Percentiles rank a stretch among this genome's conserved stretches.
Conservation (phyloP, 305 asterid genomes). For the Vinca major region DNA sequence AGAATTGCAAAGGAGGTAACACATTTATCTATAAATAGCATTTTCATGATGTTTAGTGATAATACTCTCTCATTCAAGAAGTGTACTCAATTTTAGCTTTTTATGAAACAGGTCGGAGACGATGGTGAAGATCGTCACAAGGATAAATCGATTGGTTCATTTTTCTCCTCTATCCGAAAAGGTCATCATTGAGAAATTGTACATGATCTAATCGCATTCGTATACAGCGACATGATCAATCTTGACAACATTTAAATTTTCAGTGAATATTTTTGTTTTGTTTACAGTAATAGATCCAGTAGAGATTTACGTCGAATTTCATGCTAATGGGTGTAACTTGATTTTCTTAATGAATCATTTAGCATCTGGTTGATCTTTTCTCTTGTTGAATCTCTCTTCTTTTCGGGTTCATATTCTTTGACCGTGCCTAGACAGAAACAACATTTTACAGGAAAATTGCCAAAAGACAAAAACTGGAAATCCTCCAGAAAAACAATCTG, state of each 20-base stretch:
- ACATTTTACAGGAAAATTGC: no score
- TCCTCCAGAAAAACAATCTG: background rate
- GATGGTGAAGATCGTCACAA: slow-evolving; percentile 27
- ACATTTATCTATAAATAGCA: background rate
- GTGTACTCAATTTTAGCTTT: background rate
- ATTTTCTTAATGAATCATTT: background rate
- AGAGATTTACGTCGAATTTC: background rate
- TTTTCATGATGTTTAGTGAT: background rate
- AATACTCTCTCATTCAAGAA: background rate
- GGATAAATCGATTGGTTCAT: slow-evolving; percentile 26
- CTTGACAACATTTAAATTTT: slow-evolving; percentile 1
- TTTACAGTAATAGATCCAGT: background rate
- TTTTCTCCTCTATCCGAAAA: slow-evolving; percentile 28
- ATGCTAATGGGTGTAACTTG: background rate
- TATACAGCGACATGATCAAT: slow-evolving; percentile 1
- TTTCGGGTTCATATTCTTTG: background rate
- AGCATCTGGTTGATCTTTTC: background rate
- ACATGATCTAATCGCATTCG: background rate
- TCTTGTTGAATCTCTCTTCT: background rate
- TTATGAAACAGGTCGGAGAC: slow-evolving; percentile 20
- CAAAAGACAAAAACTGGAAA: background rate
- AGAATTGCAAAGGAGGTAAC: slow-evolving; percentile 62
- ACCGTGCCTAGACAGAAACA: background rate
- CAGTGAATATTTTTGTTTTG: slow-evolving; percentile 1
- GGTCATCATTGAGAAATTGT: slow-evolving; percentile 29